Conservation (phyloP, 495 filamentous ascomycete genomes). For the Talaromyces liani region DNA sequence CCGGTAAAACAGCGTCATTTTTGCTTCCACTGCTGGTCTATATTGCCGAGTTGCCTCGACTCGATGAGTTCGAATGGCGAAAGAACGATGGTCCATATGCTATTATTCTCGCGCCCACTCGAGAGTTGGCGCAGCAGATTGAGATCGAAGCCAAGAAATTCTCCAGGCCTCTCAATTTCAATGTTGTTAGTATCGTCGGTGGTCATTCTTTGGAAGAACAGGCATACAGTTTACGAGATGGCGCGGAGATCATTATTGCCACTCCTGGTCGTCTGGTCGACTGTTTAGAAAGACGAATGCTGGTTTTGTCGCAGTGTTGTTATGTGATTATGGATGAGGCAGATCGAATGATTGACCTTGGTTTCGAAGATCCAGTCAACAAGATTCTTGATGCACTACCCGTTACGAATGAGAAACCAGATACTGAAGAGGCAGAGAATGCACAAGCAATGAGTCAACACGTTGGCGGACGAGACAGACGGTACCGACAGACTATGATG, state of each 20-base stretch:
- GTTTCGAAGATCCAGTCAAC: conserved; percentile 96
- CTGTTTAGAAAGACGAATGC: conserved; percentile 86
- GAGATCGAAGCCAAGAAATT: conserved; percentile 94
- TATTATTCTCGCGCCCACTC: conserved; percentile 93
- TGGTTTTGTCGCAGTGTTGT: conserved; percentile 92
- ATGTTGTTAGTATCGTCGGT: conserved; percentile 93
- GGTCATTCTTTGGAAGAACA: conserved; percentile 95
- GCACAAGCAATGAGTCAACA: conserved; percentile 75
- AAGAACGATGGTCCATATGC: conserved; percentile 97
- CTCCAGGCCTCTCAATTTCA: conserved; percentile 84
- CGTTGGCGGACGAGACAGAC: conserved; percentile 65
- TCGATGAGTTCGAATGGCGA: conserved; percentile 67
- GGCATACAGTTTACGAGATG: conserved; percentile 84
- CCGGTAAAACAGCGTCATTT: conserved; percentile 97
- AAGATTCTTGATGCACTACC: conserved; percentile 98
- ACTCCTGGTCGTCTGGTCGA: conserved; percentile 96
- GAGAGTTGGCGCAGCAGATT: conserved; percentile 97
- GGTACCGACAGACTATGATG: conserved; percentile 99
- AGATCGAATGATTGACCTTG: conserved; percentile 98
- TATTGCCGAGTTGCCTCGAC: conserved; percentile 81
- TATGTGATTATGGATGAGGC: conserved; percentile 99
- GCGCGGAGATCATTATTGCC: conserved; percentile 97
- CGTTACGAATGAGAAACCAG: conserved; percentile 91
- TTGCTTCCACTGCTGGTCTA: conserved; percentile 92
- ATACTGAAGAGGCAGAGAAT: conserved; percentile 90